These are phyloP conservation scores for Diaporthe vexans DNA, from an alignment of 2,329 filamentous ascomycete genomes.

Conservation along the genomic window DNA sequence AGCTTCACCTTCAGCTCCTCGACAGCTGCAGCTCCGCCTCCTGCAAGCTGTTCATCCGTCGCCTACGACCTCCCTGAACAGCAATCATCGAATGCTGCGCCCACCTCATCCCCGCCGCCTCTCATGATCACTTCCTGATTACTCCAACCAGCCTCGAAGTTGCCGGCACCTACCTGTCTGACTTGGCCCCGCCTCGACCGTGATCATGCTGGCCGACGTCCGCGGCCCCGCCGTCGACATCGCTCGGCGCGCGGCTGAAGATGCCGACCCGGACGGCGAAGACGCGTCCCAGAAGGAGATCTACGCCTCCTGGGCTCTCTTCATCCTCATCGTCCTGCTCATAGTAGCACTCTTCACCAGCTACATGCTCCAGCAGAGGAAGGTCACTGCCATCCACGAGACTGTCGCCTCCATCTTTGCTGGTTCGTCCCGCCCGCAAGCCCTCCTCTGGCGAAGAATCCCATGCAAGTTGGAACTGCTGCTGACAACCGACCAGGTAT, in stretches of 20 bases:
- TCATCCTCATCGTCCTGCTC: constrained; percentile 94
- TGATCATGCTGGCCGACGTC: constrained; percentile 54
- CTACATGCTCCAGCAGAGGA: constrained; percentile 96
- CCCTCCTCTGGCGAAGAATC: constrained; percentile 14
- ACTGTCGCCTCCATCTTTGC: constrained; percentile 99
- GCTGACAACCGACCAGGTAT: constrained; percentile 74
- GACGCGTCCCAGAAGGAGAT: constrained; percentile 94
- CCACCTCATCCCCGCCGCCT: constrained; percentile 23
- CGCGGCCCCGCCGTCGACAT: constrained; percentile 56
- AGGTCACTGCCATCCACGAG: constrained; percentile 97
- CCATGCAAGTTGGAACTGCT: not conserved
- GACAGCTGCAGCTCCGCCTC: not conserved
- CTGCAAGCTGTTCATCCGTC: not conserved
- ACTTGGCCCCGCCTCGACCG: constrained; percentile 15
- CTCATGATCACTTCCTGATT: constrained; percentile 27
- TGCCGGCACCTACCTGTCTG: not conserved
- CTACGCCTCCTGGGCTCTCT: constrained; percentile 95
- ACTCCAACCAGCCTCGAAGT: not conserved
- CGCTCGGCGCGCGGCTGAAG: constrained; percentile 58
- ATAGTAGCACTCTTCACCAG: constrained; percentile 96
- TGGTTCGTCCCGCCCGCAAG: constrained; percentile 64
- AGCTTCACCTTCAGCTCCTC: constrained; percentile 4
- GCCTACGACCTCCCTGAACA: constrained; percentile 4
- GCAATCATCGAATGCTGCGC: constrained; percentile 31
- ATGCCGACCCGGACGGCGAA: constrained; percentile 67